Base-by-base conservation (phyloP, 495 filamentous ascomycete species). In the Xylaria bambusicola region DNA sequence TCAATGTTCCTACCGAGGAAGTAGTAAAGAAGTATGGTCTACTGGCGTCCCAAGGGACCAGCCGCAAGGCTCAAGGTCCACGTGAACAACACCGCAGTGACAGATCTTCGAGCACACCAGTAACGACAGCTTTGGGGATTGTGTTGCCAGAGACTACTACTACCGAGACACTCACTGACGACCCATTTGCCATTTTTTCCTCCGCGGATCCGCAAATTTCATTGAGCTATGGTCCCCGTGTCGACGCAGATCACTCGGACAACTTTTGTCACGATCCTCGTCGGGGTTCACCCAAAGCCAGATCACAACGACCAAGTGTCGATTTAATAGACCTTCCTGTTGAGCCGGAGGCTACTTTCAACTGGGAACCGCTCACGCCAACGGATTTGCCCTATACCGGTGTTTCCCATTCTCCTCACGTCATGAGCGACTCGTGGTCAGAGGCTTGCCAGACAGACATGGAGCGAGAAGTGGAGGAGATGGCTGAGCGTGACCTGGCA, bases 401-500 rank as follows among this genome's bases (percentile, higher is more conserved):
- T 41, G 18, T 33, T 17, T 17, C 21, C 33, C 20, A 42, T 21
- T 3, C 58, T 8, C 36, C 35, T 13, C 42, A 31, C 29, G 26
- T 45, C 38, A 26, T 23, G 26, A 47, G 46, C 23, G 56, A 61
- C 7, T 33, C 33, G 15, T 62, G 49, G 61, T 52, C 36, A 27
- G 23, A 26, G n/a, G n/a, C n/a, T 15, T 36, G 18, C 8, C 21
- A 54, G 13, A 36, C 46, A 1, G 52, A 60, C n/a, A 21, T 41
- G 3, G 58, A 64, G 20, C 50, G 56, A 4, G 46, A 49, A 24
- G 58, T 47, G 3, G 54, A 58, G 24, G 57, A 49, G 20, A 41
- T 51, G 42, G 62, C 58, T 15, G 65, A 68, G 55, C 17, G 56
- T 31, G 55, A 68, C 45, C 41, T 66, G 27, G 58, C 63, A 44